Conservation (phyloP, 2,329 filamentous ascomycete genomes). For the Balansia obtecta region DNA sequence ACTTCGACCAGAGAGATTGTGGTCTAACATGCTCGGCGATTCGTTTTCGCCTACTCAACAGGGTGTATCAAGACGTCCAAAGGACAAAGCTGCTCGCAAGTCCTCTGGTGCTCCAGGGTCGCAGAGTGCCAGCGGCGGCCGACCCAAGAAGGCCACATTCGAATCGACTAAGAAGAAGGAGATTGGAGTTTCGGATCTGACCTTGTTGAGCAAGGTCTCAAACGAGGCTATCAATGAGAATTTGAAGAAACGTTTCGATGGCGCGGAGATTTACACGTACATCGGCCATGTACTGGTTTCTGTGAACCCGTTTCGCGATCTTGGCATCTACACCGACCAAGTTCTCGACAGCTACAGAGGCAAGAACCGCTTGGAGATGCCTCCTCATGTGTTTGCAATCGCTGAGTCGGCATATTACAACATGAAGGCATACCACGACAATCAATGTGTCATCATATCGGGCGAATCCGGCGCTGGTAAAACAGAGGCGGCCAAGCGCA, state of each 20-base stretch:
- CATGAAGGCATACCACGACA: conserved; percentile 99
- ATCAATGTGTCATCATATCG: conserved; percentile 98
- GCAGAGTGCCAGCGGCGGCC: conserved; percentile 31
- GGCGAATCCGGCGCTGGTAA: conserved; percentile 97
- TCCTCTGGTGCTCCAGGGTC: conserved; percentile 27
- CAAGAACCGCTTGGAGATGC: conserved; percentile 91
- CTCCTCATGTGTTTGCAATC: conserved; percentile 94
- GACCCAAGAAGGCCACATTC: conserved; percentile 91
- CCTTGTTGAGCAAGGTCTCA: conserved; percentile 93
- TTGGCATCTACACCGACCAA: conserved; percentile 94
- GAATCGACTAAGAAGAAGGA: conserved; percentile 98
- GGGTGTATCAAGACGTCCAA: conserved; percentile 29
- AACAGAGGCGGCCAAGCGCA: conserved; percentile 93
- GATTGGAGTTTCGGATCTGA: conserved; percentile 95
- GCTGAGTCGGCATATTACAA: conserved; percentile 97
- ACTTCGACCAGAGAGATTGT: conserved; percentile 1
- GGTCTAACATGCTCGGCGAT: background rate
- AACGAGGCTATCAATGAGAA: conserved; percentile 99
- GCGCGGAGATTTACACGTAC: conserved; percentile 97
- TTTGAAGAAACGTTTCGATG: conserved; percentile 94
- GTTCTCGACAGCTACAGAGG: conserved; percentile 90
- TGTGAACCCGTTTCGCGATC: conserved; percentile 93
- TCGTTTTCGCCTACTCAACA: conserved; percentile 8
- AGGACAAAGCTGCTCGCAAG: conserved; percentile 24
- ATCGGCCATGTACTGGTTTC: conserved; percentile 99